Evolutionary conservation across 495 filamentous ascomycete species (phyloP).

Genomic region (Penicillium tannophilum): DNA sequence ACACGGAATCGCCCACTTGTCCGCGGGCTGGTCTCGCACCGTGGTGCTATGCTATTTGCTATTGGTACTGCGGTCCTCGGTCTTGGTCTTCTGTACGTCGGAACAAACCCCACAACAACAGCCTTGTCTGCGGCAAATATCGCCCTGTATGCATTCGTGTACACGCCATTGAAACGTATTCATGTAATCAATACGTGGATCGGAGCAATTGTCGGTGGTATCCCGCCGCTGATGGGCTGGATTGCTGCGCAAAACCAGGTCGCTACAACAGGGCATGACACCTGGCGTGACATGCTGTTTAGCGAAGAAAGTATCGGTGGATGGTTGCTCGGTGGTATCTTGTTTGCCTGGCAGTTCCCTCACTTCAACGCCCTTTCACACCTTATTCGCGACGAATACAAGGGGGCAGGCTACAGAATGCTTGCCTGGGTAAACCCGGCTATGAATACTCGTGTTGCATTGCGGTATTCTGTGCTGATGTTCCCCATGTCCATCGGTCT

Average conservation of each 20-base stretch:
- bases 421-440: constrained; percentile 85
- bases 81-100: constrained; percentile 72
- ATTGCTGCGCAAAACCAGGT: constrained; percentile 87
- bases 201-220: constrained; percentile 88
- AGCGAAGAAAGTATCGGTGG: constrained; percentile 73
- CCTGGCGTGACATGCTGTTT: constrained; percentile 79
- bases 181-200: constrained; percentile 93
- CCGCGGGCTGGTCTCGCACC: constrained; percentile 73
- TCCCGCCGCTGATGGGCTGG: constrained; percentile 98
- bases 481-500: constrained; percentile 85
- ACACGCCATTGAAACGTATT: constrained; percentile 89
- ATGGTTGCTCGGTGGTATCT: constrained; percentile 80
- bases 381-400: constrained; percentile 87
- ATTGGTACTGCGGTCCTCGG: constrained; percentile 66
- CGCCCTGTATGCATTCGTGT: constrained; percentile 82
- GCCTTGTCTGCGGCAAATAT: constrained; percentile 87
- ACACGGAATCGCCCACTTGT: constrained; percentile 90
- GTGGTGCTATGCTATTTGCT: constrained; percentile 80
- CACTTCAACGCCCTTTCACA: constrained; percentile 95
- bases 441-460: constrained; percentile 78
- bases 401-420: constrained; percentile 86
- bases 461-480: constrained; percentile 85
- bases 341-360: constrained; percentile 97
- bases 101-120: constrained; percentile 91
- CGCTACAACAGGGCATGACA: constrained; percentile 67